These are phyloP conservation scores for Zygotorulaspora chibaensis DNA, from an alignment of 805 yeast genomes.

Conservation along the genomic window DNA sequence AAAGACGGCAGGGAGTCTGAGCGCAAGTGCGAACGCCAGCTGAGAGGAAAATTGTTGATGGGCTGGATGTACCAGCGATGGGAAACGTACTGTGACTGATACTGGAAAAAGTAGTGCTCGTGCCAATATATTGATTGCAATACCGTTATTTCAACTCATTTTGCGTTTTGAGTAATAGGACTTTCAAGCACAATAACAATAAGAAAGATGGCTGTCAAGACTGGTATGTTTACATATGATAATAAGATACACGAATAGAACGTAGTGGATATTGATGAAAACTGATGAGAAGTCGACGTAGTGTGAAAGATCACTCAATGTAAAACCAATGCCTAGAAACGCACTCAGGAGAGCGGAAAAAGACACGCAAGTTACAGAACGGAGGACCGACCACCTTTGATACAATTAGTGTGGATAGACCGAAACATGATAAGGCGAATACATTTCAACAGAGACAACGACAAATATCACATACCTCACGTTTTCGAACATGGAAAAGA, in stretches of 20 bases:
- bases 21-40: too few relatives aligned
- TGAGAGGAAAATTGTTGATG: too few relatives aligned
- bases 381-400: background rate
- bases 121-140: background rate
- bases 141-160: background rate
- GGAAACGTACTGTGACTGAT: background rate
- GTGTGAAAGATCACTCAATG: background rate
- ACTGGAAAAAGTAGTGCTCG: constrained; percentile 2
- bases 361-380: background rate
- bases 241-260: background rate
- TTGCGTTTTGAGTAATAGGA: background rate
- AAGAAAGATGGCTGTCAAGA: constrained; percentile 46
- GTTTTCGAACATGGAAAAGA: background rate
- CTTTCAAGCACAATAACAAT: constrained; percentile 14
- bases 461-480: background rate
- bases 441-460: background rate
- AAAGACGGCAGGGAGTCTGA: too few relatives aligned
- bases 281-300: background rate
- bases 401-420: background rate
- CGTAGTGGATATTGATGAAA: background rate
- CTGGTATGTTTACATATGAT: constrained; percentile 42
- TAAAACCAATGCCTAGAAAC: background rate
- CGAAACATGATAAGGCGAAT: background rate
- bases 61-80: background rate
- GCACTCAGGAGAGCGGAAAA: background rate